phyloP scores from a whole-genome alignment of 2,329 filamentous ascomycete species.

The Fusarium nurragi region DNA sequence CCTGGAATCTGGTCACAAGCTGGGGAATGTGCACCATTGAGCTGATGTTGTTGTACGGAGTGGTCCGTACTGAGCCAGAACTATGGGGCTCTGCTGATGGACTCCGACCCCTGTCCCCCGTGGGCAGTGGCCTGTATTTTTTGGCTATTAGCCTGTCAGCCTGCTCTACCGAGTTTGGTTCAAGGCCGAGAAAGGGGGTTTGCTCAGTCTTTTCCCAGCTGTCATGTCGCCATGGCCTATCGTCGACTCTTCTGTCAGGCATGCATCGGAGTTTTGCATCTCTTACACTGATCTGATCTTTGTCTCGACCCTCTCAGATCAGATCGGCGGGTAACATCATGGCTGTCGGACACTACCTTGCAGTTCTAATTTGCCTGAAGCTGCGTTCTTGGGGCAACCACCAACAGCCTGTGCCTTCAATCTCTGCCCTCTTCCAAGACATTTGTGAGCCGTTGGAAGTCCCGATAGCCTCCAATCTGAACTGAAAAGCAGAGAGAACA shows the following conservation, averaged over 20 bases:
- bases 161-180: not conserved
- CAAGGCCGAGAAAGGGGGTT: slow-evolving; percentile 9
- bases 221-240: slow-evolving; percentile 15
- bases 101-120: not conserved
- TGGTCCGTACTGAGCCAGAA: slow-evolving; percentile 3
- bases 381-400: not conserved
- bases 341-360: not conserved
- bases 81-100: slow-evolving; percentile 15
- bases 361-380: not conserved
- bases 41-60: slow-evolving; percentile 18
- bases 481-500: not conserved
- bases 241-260: not conserved
- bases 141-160: slow-evolving; percentile 20
- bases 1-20: slow-evolving; percentile 9
- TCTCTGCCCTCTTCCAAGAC: not conserved
- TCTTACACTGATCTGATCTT: slow-evolving; percentile 12
- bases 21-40: slow-evolving; percentile 4
- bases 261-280: not conserved
- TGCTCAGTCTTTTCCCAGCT: not conserved
- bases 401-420: not conserved
- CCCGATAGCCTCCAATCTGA: not conserved
- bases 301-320: not conserved
- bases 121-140: slow-evolving; percentile 4
- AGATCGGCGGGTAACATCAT: not conserved
- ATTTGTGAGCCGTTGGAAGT: not conserved